Evolutionary conservation across 2,329 filamentous ascomycete genomes (phyloP).

Genomic region (Trichoderma semiorbis): DNA sequence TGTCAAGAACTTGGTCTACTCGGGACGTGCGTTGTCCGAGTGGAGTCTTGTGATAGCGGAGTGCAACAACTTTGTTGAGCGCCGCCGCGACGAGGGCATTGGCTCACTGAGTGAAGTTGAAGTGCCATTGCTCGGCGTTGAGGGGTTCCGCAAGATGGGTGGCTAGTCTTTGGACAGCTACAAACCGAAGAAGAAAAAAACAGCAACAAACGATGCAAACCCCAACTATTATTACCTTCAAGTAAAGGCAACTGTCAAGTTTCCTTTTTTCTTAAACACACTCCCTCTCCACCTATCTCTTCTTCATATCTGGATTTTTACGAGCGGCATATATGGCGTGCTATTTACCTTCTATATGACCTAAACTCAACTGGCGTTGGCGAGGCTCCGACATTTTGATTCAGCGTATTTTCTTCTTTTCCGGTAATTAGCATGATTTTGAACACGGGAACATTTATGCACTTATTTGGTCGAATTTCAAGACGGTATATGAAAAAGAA

Average conservation of each 20-base stretch:
- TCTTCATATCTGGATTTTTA: conserved; percentile 2
- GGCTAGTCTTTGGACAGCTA: conserved; percentile 23
- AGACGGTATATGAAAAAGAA: conserved; percentile 10
- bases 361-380: conserved; percentile 11
- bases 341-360: conserved; percentile 2
- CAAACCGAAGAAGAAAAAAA: not conserved
- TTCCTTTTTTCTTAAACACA: not conserved
- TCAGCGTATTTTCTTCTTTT: conserved; percentile 1
- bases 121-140: conserved; percentile 41
- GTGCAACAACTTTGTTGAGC: conserved; percentile 77
- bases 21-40: conserved; percentile 71
- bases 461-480: conserved; percentile 6
- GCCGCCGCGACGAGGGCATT: conserved; percentile 70
- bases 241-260: not conserved
- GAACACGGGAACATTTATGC: not conserved
- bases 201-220: not conserved
- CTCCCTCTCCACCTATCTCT: not conserved
- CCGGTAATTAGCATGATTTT: conserved; percentile 1
- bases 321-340: conserved; percentile 12
- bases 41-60: conserved; percentile 74
- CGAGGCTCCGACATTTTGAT: not conserved
- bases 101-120: conserved; percentile 65
- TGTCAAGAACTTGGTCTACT: conserved; percentile 53
- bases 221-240: not conserved
- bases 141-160: conserved; percentile 39